phyloP scores from a whole-genome alignment of 2,329 filamentous ascomycete genomes.

The Trichophyton benhamiae region DNA sequence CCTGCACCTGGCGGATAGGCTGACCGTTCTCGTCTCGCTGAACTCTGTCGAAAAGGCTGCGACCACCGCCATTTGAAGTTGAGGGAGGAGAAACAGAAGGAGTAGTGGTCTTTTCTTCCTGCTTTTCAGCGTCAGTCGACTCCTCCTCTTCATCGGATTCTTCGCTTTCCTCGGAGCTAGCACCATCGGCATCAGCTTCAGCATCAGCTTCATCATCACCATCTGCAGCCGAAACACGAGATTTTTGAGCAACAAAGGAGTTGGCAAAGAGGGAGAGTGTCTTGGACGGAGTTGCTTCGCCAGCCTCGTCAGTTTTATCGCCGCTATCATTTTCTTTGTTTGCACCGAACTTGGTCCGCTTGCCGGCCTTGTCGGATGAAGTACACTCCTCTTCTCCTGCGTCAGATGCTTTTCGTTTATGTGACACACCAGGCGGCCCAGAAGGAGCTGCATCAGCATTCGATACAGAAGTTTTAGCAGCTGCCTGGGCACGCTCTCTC shows the following conservation, averaged over 20 bases:
- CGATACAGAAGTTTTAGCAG: not conserved
- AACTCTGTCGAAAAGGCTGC: constrained; percentile 28
- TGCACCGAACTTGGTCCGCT: not conserved
- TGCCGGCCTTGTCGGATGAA: constrained; percentile 1
- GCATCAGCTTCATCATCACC: no score
- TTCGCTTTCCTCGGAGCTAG: not conserved
- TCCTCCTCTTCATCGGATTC: constrained; percentile 7
- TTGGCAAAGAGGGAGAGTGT: constrained; percentile 13
- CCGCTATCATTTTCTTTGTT: not conserved
- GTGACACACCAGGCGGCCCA: not conserved
- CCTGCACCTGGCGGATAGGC: constrained; percentile 15
- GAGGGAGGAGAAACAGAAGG: constrained; percentile 8
- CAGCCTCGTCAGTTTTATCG: constrained; percentile 9
- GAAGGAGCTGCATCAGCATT: not conserved
- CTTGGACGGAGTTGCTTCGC: constrained; percentile 6
- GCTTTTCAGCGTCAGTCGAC: constrained; percentile 9
- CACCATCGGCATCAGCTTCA: not conserved
- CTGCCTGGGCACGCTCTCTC: not conserved
- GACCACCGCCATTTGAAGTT: constrained; percentile 16
- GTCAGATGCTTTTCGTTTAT: constrained; percentile 11
- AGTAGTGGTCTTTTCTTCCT: constrained; percentile 9
- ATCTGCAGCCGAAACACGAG: not conserved
- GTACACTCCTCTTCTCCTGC: not conserved
- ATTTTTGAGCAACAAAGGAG: constrained; percentile 13
- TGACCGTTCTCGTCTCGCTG: constrained; percentile 19